Conservation (phyloP, 352 stramenopile genomes). For the Pseudoperonospora humuli region DNA sequence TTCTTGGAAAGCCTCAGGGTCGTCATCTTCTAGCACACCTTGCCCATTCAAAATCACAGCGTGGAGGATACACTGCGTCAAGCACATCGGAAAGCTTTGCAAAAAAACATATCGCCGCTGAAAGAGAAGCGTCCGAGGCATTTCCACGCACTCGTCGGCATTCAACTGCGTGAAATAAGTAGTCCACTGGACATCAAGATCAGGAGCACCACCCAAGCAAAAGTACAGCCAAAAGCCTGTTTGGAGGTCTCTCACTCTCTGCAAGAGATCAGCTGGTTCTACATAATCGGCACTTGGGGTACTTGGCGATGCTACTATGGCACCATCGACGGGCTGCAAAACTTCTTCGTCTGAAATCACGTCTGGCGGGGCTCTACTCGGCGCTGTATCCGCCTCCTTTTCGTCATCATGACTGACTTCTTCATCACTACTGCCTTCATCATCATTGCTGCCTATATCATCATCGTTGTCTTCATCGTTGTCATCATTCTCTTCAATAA, state of each 20-base stretch:
- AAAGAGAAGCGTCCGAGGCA: slow-evolving; percentile 30
- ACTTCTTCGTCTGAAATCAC: slow-evolving; percentile 31
- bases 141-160: slow-evolving; percentile 35
- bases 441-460: slow-evolving; percentile 11
- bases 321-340: slow-evolving; percentile 4
- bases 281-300: slow-evolving; percentile 2
- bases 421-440: no score
- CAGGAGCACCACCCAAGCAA: slow-evolving; percentile 46
- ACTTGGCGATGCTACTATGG: slow-evolving; percentile 3
- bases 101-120: slow-evolving; percentile 30
- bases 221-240: slow-evolving; percentile 47
- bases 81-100: slow-evolving; percentile 28
- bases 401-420: no score
- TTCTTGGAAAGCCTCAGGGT: slow-evolving; percentile 1
- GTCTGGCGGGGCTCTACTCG: slow-evolving; percentile 33
- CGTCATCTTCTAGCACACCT: slow-evolving; percentile 2
- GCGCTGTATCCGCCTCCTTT: slow-evolving; percentile 10
- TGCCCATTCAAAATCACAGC: slow-evolving; percentile 29
- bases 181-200: slow-evolving; percentile 39
- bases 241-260: slow-evolving; percentile 34
- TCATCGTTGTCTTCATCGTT: slow-evolving; percentile 8
- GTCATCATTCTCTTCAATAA: slow-evolving; percentile 63
- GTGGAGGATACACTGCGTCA: slow-evolving; percentile 53
- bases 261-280: slow-evolving; percentile 25
- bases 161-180: slow-evolving; percentile 28